Evolutionary conservation across 441 rosid species (phyloP), one percentile per base, ranked within the genome.

Genomic region (Bruguiera hainesii): DNA sequence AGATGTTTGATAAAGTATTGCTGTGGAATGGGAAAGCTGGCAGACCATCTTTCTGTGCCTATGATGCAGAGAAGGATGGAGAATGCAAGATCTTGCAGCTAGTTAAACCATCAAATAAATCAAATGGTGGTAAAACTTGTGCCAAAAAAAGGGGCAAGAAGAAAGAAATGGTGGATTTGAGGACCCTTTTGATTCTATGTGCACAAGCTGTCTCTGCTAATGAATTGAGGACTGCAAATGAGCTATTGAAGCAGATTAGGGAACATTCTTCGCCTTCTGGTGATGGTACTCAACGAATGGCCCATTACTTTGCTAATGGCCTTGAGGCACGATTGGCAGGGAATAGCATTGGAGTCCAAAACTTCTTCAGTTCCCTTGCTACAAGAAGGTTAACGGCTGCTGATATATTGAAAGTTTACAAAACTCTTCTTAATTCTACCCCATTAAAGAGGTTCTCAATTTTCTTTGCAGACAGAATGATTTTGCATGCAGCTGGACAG

Each of bases 251-350:
- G 76, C 91, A 84, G 84, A 86, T 93, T 26, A 79, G 87, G 76
- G 77, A 83, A 71, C 78, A 90, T 53, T 83, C 91, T 39, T 89
- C 92, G 1, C 78, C 87, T 56, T 23, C 37, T 0, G 98, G 98
- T 19, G 93, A 90, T 61, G 92, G 85, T 13, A 60, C 80, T 48
- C 96, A 90, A 78, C 85, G 98, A 67, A 62, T 93, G 55, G 97
- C 98, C 20, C 84, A 90, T 77, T 84, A 65, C 78, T 90, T 93
- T 56, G 98, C 96, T 5, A 81, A 86, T 50, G 97, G 89, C 21
- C 97, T 93, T 0, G 89, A 93, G 82, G 88, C 96, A 9, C 92
- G 98, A 59, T 46, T 87, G 74, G 86, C 76, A 19, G 98, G 91
- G 30, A 77, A 66, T 42, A 84, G 78, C 55, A 61, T 67, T 0